Conservation (phyloP, 2,329 filamentous ascomycete genomes). For the Aspergillus persii region DNA sequence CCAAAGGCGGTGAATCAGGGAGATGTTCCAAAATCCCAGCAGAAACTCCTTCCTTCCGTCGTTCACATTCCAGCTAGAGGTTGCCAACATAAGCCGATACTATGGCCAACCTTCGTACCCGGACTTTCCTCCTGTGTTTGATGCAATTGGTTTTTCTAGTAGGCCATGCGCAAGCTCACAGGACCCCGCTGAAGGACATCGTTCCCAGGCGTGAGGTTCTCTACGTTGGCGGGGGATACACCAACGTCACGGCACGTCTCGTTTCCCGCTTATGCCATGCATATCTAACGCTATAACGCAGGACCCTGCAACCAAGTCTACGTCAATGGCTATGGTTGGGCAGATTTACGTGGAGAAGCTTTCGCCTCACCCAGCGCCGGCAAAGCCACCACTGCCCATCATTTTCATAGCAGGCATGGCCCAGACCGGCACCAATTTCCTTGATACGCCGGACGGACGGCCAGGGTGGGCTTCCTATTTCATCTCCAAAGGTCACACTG, state of each 20-base stretch:
- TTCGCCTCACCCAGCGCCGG: conserved; percentile 17
- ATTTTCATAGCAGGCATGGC: conserved; percentile 31
- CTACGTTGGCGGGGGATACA: not conserved
- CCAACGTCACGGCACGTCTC: not conserved
- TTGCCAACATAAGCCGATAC: not conserved
- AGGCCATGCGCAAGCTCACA: not conserved
- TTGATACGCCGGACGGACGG: conserved; percentile 49
- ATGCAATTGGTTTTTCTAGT: not conserved
- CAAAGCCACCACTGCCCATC: conserved; percentile 27
- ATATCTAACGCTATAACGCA: not conserved
- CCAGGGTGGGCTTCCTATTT: conserved; percentile 50
- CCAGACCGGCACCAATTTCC: conserved; percentile 39
- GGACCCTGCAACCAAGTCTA: not conserved
- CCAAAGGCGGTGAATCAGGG: not conserved
- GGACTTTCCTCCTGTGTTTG: not conserved
- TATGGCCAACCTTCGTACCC: not conserved
- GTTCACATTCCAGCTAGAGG: too few relatives aligned
- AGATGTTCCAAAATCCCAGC: not conserved
- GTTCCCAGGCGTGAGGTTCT: not conserved
- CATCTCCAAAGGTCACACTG: conserved; percentile 43
- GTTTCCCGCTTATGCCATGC: not conserved
- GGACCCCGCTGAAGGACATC: not conserved
- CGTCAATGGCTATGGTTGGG: not conserved
- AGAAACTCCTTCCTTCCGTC: not conserved
- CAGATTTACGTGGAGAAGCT: conserved; percentile 39